Conservation (phyloP, 2,329 filamentous ascomycete species). For the Botrytis squamosa region DNA sequence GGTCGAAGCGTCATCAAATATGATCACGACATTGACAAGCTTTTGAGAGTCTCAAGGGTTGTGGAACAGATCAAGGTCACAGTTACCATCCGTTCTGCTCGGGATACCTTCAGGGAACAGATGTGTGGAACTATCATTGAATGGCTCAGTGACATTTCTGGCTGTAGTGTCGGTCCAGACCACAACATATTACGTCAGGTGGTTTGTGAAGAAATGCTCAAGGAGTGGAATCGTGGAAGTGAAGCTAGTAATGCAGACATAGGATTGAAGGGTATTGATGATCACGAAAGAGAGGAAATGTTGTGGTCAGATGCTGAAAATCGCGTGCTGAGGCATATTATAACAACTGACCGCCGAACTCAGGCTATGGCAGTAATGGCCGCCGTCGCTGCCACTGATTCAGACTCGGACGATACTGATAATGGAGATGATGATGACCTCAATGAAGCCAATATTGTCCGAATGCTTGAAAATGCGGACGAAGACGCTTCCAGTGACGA, state of each 20-base stretch:
- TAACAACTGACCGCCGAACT: slow-evolving; percentile 29
- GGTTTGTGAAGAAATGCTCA: slow-evolving; percentile 89
- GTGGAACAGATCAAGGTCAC: slow-evolving; percentile 96
- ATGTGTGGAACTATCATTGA: slow-evolving; percentile 99
- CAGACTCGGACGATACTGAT: slow-evolving; percentile 25
- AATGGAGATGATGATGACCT: slow-evolving; percentile 46
- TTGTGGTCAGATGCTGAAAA: slow-evolving; percentile 27
- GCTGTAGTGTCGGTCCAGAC: slow-evolving; percentile 81
- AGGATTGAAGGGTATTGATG: slow-evolving; percentile 76
- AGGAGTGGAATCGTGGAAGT: slow-evolving; percentile 84
- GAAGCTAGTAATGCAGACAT: slow-evolving; percentile 75
- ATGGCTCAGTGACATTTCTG: slow-evolving; percentile 91
- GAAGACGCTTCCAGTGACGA: slow-evolving; percentile 26
- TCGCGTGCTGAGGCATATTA: slow-evolving; percentile 27
- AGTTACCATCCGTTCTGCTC: slow-evolving; percentile 86
- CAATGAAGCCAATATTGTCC: slow-evolving; percentile 46
- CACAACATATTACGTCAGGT: slow-evolving; percentile 73
- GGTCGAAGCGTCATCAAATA: slow-evolving; percentile 85
- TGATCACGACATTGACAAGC: slow-evolving; percentile 65
- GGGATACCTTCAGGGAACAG: slow-evolving; percentile 94
- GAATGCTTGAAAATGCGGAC: slow-evolving; percentile 39
- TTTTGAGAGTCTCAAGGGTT: slow-evolving; percentile 77
- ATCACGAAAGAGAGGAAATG: slow-evolving; percentile 60
- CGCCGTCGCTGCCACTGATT: slow-evolving; percentile 26
- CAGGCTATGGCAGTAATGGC: slow-evolving; percentile 27